These are phyloP conservation scores for Populus alba DNA, from an alignment of 345 rosid genomes.

Conservation along the genomic window DNA sequence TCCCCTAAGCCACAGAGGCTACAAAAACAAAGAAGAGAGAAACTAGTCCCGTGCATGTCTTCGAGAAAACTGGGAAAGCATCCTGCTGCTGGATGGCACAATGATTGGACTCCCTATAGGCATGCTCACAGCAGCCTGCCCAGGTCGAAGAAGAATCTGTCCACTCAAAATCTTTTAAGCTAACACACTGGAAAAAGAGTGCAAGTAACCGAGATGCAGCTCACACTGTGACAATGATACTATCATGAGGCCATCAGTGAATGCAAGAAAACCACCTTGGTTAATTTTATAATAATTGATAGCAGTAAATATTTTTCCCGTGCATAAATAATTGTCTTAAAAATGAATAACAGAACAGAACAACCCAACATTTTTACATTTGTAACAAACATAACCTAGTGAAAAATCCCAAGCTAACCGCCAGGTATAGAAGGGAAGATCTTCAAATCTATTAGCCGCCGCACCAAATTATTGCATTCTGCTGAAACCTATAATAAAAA, in stretches of 20 bases:
- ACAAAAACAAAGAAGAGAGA: no score
- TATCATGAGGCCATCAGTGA: background rate
- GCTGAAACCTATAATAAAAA: background rate
- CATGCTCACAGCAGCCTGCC: no score
- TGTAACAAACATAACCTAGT: background rate
- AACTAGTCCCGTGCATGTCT: no score
- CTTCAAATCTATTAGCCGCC: background rate
- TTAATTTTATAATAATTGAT: background rate
- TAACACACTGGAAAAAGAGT: background rate
- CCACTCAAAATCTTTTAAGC: background rate
- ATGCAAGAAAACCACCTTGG: background rate
- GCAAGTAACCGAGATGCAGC: background rate
- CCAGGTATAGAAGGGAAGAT: background rate
- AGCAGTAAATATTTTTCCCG: background rate
- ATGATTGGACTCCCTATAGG: no score
- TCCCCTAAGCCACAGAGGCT: no score
- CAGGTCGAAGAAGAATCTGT: background rate
- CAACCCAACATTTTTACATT: background rate
- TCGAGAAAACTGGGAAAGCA: no score
- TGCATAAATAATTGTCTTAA: background rate
- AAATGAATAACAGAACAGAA: background rate
- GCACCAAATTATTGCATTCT: background rate
- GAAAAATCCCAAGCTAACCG: background rate
- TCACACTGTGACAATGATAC: background rate
- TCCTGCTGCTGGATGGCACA: no score